These are phyloP conservation scores for Paramecium caudatum DNA, from an alignment of 73 alveolate species.

Conservation along the genomic window DNA sequence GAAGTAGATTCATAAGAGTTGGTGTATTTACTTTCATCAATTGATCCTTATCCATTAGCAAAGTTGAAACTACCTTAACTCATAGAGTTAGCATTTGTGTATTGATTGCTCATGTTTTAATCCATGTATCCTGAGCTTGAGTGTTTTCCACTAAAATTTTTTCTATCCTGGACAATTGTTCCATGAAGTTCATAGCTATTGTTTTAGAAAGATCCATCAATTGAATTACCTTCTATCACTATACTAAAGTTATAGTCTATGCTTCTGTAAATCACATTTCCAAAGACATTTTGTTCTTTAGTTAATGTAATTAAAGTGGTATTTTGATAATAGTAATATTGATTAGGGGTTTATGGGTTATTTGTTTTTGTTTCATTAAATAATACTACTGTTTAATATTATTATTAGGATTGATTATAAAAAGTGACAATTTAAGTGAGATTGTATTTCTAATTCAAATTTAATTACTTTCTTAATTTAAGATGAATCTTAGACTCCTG, in stretches of 20 bases:
- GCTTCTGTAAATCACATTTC: slow-evolving; percentile 10
- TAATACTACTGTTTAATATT: neutral
- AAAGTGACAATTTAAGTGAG: slow-evolving; percentile 4
- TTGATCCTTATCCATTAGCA: no score
- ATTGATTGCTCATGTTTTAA: no score
- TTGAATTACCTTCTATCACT: no score
- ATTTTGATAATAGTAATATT: neutral
- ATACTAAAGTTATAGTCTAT: neutral
- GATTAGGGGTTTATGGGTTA: neutral
- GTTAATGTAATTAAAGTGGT: neutral
- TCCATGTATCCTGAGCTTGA: no score
- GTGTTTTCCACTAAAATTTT: no score
- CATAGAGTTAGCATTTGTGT: no score
- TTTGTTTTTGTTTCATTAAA: neutral
- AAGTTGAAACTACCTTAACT: no score
- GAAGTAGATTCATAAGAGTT: no score
- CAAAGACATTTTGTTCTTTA: neutral
- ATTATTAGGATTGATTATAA: neutral
- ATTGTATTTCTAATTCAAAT: neutral
- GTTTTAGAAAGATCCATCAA: no score
- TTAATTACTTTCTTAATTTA: neutral
- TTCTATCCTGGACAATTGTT: no score
- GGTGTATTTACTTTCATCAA: no score
- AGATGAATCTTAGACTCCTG: slow-evolving; percentile 4
- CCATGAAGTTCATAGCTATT: no score